Evolutionary conservation across 805 yeast species (phyloP), one percentile per base, ranked within the genome.

Genomic region (Ogataea zsoltii): DNA sequence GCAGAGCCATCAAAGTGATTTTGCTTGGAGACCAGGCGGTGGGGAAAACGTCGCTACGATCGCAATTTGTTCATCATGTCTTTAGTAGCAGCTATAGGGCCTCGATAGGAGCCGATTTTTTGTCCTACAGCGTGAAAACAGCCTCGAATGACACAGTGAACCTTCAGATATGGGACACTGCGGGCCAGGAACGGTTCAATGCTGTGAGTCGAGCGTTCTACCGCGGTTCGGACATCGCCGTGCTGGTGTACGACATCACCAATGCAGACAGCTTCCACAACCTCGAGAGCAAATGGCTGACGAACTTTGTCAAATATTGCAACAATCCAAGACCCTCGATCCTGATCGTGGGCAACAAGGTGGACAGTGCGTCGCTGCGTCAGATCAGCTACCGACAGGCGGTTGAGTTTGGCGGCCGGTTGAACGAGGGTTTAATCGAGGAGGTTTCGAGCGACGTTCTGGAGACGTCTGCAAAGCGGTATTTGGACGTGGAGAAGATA

Each of bases 131-230:
- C 17, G 61, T 66, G 21, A 42, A 34, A 21, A 52, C 58, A 11
- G 42, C 41, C 3, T 28, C 51, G 16, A 45, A 53, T 14, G 48
- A 54, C 33, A 51, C 53, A 28, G 72, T 73, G 16, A 66, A 66
- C 40, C 65, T 82, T 31, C 88, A 82, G 60, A 74, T 82, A 9
- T 82, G 98, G 97, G 97, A 90, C 63, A 90, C 97, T 3, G 96
- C 96, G 1, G 96, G 97, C 7, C 97, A 89, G 68, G 98, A 91
- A 66, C 72, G 98, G 54, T 91, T 92, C 72, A 77, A 80, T 74
- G 73, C 79, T 42, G 74, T 77, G 25, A 69, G 77, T 10, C 75
- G 72, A 56, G 77, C 82, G 4, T 79, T 79, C 52, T 79, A 79
- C 59, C 62, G 85, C 32, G 85, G 85, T 7, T 71, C 83, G 0